Base-by-base conservation (phyloP, 2,329 filamentous ascomycete genomes). In the Myriosclerotinia scirpicola region DNA sequence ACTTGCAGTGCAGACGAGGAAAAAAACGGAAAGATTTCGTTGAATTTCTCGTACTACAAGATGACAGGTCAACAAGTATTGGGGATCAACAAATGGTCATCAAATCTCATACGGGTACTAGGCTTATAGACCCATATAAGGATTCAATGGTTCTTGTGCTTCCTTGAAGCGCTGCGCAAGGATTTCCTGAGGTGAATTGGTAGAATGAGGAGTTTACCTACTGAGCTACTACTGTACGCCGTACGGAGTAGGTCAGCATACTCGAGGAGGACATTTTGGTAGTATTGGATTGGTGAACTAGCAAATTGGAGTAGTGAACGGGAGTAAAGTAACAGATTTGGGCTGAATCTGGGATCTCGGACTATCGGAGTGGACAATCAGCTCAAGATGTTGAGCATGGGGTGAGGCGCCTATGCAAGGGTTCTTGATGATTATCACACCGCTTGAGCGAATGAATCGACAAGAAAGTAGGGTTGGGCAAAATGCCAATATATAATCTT, bases 131-230 rank as follows among this genome's bases (percentile, higher is more conserved):
- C 61, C 61, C 61, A 64, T 64, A 48, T 50, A 60, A 60, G 54
- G 54, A 65, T 65, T 52, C 42, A 59, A 65, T 58, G 36, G 62
- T 44, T 48, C 34, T 52, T 59, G 54, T 59, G 36, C 36, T 50
- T 54, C 44, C 64, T 65, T 53, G 54, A 65, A 65, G 54, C 64
- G 64, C 64, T 46, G 64, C 40, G 38, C 36, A 61, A 65, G 55
- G 55, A 54, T 61, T 61, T 46, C 5, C 46, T 46, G 48, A 64
- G 52, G 38, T 34, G 20, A 17, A 22, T 42, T n/a, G 22, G 22
- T 8, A 53, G n/a, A 30, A 20, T 20, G 34, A 53, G 48, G 30
- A 36, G 42, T 30, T 30, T 50, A 50, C 8, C 30, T 17, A 20
- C 46, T 38, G 30, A 2, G 2, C 30, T 34, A 5, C 30, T 34